Base-by-base conservation (phyloP, 345 rosid genomes). In the Pugionium dolabratum region DNA sequence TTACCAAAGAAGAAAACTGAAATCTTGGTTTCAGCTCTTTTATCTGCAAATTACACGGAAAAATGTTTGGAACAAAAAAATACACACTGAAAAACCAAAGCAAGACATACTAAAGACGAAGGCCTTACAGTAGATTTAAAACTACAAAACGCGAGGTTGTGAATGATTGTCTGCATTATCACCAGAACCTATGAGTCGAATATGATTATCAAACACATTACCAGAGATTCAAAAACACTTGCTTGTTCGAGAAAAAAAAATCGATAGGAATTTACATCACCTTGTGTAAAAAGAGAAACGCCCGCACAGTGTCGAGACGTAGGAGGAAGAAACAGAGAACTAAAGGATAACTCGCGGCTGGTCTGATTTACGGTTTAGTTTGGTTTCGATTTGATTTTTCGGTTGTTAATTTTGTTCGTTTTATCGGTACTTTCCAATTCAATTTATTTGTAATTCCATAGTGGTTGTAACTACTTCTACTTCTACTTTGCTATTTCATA, bases 31-130 rank as follows among this genome's bases (percentile, higher is more conserved):
- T 83, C 28, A 31, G 72, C 60, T 58, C 54, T 50, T 45, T 4
- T 9, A 75, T 67, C 92, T 90, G 88, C 46, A 50, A 46, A 26
- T 3, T 1, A 33, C 28, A 51, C 11, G 8, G 10, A 18, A 2
- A 50, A 42, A 18, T 2, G 1, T 11, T 40, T 40, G 29, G 43
- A 54, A 46, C 25, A 39, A 9, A 36, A 26, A 54, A 40, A 0
- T 9, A 39, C 9, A 37, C 1, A 52, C 33, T 27, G n/a, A 28
- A 31, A 7, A n/a, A 3, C 42, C 33, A 52, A 52, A 33, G 5
- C 10, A 54, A 46, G 57, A 39, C 1, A 37, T 1, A 18, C 0
- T 31, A 40, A 29, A 51, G 56, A 41, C 64, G 62, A 57, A 29
- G 28, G 42, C 31, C 32, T 66, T 32, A 73, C 77, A 5, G 51